Evolutionary conservation across 1,284 basidiomycete species (phyloP), one percentile per base, ranked within the genome.

Genomic region (Boletellus dicymbophilus): DNA sequence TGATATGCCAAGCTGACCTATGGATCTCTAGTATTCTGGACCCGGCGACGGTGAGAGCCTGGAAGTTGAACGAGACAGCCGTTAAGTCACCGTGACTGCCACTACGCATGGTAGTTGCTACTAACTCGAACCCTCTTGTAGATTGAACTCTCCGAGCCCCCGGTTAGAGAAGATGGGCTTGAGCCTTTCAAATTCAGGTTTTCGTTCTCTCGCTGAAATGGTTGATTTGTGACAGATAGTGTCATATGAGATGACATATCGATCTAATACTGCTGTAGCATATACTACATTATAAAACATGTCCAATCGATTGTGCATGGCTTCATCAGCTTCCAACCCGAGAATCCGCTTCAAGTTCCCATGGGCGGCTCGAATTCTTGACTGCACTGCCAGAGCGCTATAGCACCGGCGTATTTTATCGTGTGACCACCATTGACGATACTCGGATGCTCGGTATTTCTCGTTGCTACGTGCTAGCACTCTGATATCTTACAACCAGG

Each of bases 361-460:
- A n/a, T n/a, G n/a, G n/a, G n/a, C n/a, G n/a, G n/a, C n/a, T n/a
- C n/a, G n/a, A n/a, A n/a, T n/a, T n/a, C n/a, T n/a, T n/a, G n/a
- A n/a, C n/a, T n/a, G n/a, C n/a, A n/a, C n/a, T n/a, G n/a, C n/a
- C n/a, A n/a, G n/a, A n/a, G n/a, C n/a, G n/a, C n/a, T n/a, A n/a
- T n/a, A n/a, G n/a, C n/a, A n/a, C n/a, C n/a, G n/a, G n/a, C n/a
- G n/a, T n/a, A n/a, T n/a, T n/a, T n/a, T n/a, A n/a, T n/a, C n/a
- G n/a, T n/a, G n/a, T n/a, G n/a, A n/a, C n/a, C 13, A 33, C 16
- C 16, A n/a, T 15, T 12, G 31, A 33, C 12, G 16, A 33, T 13
- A 16, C 38, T 39, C 23, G 20, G 23, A 59, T 64, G 58, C 59
- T 64, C 5, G 57, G 58, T 62, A 61, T 26, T 34, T 38, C 18